A percentile compares a stretch with the other conserved stretches of the same genome.
Evolutionary conservation across 2,329 filamentous ascomycete species (phyloP).

Genomic region (Cyphellophora attinorum): DNA sequence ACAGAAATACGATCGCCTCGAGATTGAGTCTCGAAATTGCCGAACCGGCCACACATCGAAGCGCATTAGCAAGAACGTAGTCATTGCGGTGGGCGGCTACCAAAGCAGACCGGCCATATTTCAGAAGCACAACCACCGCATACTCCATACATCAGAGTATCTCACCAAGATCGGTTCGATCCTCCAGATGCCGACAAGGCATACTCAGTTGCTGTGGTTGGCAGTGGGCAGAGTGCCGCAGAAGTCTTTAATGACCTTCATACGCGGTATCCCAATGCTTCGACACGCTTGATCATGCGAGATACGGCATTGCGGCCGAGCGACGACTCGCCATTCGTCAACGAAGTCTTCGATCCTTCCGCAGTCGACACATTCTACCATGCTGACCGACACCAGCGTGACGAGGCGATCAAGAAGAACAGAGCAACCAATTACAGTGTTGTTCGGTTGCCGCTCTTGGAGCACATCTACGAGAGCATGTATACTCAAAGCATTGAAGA

Average conservation of each 20-base stretch:
- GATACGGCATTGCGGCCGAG: constrained; percentile 77
- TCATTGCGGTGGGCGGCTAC: constrained; percentile 58
- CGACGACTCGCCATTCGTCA: constrained; percentile 94
- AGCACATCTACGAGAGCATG: constrained; percentile 76
- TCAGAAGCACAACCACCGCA: constrained; percentile 58
- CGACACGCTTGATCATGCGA: constrained; percentile 70
- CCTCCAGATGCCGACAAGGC: constrained; percentile 26
- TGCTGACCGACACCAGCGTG: constrained; percentile 54
- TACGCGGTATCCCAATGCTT: constrained; percentile 68
- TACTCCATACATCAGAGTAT: constrained; percentile 87
- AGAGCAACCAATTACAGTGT: constrained; percentile 90
- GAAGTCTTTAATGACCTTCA: constrained; percentile 92
- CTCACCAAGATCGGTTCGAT: constrained; percentile 17
- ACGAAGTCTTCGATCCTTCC: constrained; percentile 90
- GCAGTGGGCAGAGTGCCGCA: constrained; percentile 83
- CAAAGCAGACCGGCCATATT: constrained; percentile 62
- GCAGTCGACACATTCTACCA: constrained; percentile 69
- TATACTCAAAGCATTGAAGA: constrained; percentile 74
- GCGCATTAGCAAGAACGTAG: constrained; percentile 40
- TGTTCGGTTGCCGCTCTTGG: constrained; percentile 80
- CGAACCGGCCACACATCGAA: constrained; percentile 33
- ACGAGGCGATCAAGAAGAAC: constrained; percentile 54
- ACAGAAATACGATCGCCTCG: constrained; percentile 50
- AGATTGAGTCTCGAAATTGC: constrained; percentile 55
- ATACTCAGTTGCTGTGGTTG: constrained; percentile 74